Evolutionary conservation across 441 rosid genomes (phyloP).

Genomic region (Adansonia gregorii): DNA sequence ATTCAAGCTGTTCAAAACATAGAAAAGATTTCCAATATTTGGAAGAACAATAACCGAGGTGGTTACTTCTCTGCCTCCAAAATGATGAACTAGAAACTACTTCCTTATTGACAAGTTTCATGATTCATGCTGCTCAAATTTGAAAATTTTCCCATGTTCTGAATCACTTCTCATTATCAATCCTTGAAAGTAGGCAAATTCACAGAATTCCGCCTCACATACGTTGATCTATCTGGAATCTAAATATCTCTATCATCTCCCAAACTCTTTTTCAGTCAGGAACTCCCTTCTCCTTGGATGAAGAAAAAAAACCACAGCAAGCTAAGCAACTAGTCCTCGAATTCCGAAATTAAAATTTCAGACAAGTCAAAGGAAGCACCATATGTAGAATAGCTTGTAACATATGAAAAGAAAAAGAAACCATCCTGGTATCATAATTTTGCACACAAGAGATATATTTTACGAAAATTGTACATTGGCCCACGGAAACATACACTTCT

Average conservation of each 20-base stretch:
- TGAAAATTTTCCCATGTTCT: not conserved
- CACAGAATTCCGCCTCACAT: not conserved
- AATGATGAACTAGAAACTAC: not conserved
- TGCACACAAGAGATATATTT: not conserved
- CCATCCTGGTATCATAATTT: not conserved
- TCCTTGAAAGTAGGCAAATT: not conserved
- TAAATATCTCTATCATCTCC: not conserved
- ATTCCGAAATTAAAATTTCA: not conserved
- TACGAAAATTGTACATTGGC: not conserved
- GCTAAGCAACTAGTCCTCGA: not conserved
- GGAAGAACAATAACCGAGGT: not conserved
- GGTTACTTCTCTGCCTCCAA: not conserved
- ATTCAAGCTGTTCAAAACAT: not conserved
- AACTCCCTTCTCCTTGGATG: not conserved
- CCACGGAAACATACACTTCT: not conserved
- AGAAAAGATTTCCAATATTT: not conserved
- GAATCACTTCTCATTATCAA: not conserved
- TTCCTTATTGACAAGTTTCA: not conserved
- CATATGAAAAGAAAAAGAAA: not conserved
- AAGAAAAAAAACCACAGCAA: not conserved
- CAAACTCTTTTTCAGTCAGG: not conserved
- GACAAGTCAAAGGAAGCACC: conserved; percentile 1
- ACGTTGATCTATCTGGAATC: not conserved
- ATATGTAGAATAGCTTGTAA: not conserved
- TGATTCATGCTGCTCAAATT: not conserved